phyloP scores from a whole-genome alignment of 805 yeast genomes.

The Hemisphaericaspora nanyangensis region DNA sequence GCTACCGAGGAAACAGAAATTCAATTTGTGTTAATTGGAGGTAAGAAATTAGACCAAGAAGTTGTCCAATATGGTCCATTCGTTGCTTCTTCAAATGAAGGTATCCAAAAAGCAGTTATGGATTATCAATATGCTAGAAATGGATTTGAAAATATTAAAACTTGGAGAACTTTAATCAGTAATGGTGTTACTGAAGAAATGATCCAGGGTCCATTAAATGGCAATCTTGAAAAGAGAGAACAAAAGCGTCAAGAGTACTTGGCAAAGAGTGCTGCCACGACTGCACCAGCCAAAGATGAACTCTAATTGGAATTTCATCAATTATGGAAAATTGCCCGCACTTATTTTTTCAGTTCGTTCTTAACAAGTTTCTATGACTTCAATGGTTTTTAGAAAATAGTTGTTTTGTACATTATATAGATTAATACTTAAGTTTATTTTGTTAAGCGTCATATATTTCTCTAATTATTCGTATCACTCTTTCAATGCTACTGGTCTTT shows the following conservation, averaged over 20 bases:
- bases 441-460: no score
- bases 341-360: no score
- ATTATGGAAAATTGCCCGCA: no score
- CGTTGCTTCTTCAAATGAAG: slow-evolving; percentile 67
- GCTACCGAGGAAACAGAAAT: slow-evolving; percentile 34
- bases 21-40: slow-evolving; percentile 73
- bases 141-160: slow-evolving; percentile 65
- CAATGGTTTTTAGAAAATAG: no score
- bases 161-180: slow-evolving; percentile 52
- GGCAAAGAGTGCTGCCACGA: slow-evolving; percentile 1
- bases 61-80: slow-evolving; percentile 90
- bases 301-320: no score
- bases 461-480: no score
- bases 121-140: slow-evolving; percentile 68
- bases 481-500: no score
- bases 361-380: no score
- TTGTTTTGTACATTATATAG: no score
- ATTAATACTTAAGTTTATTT: no score
- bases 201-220: slow-evolving; percentile 36
- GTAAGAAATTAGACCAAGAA: slow-evolving; percentile 67
- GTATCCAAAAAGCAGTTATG: slow-evolving; percentile 63
- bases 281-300: slow-evolving; percentile 10
- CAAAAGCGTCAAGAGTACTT: slow-evolving; percentile 13
- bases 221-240: slow-evolving; percentile 29
- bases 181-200: slow-evolving; percentile 40